These are phyloP conservation scores for Stentor coeruleus DNA, from an alignment of 73 alveolate genomes.

Conservation along the genomic window DNA sequence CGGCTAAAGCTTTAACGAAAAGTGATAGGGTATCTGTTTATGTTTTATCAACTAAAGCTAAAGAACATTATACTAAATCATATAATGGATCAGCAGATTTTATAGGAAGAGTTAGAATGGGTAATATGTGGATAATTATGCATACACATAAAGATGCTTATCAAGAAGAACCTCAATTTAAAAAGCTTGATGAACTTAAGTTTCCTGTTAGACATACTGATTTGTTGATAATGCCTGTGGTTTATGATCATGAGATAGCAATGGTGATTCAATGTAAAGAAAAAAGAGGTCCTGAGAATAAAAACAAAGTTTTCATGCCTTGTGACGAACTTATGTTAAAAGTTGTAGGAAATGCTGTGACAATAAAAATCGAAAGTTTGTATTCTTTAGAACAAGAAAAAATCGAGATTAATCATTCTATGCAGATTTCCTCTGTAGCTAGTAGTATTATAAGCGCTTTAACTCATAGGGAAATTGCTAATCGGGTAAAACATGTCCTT, in stretches of 20 bases:
- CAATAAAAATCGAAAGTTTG: background rate
- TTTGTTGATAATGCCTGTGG: background rate
- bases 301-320: background rate
- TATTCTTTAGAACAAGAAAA: background rate
- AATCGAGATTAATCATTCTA: constrained; percentile 8
- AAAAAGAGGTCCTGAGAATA: background rate
- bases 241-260: background rate
- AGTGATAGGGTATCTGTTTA: background rate
- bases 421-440: background rate
- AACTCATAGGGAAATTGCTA: constrained; percentile 10
- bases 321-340: constrained; percentile 15
- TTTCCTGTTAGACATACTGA: constrained; percentile 2
- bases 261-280: constrained; percentile 18
- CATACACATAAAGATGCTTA: constrained; percentile 1
- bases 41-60: background rate
- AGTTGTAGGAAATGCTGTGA: background rate
- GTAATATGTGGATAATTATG: constrained; percentile 17
- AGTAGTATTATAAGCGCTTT: constrained; percentile 2
- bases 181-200: constrained; percentile 17
- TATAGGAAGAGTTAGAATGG: constrained; percentile 2
- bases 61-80: background rate
- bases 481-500: constrained; percentile 2
- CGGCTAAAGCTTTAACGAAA: constrained; percentile 15
- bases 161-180: constrained; percentile 21
- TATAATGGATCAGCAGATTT: background rate